Base-by-base conservation (phyloP, 208 protist genomes). In the Herpetomonas samuelpessoai region DNA sequence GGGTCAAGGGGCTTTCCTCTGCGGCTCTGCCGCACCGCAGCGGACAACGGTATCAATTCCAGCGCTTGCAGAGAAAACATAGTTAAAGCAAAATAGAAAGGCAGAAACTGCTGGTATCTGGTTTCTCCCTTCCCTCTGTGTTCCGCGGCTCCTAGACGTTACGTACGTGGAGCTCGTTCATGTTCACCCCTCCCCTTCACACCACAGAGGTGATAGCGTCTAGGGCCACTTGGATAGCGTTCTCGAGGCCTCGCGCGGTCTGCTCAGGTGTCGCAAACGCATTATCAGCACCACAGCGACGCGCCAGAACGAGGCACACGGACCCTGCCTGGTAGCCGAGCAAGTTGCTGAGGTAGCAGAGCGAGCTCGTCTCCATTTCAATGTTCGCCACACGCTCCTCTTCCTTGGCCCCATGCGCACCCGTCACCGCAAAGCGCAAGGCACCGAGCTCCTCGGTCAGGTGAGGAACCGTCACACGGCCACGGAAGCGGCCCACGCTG, bases 361-460 rank as follows among this genome's bases (percentile, higher is more conserved):
- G 68, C 12, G 81, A 30, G 63, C 74, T 83, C 63, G 62, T 80
- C 71, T 91, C 84, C 84, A 91, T 91, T 57, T 91, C 84, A n/a
- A 91, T 75, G 75, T 91, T 91, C 24, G 63, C 71, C 28, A 87
- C 66, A 19, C 65, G 53, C 63, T 83, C 70, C 35, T 71, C 79
- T 41, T 41, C 35, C n/a, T n/a, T n/a, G n/a, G n/a, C n/a, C n/a
- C n/a, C n/a, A n/a, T n/a, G n/a, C n/a, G n/a, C n/a, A 24, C 50
- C 60, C 14, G 41, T 67, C 41, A 88, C 65, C 53, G 71, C 50
- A 47, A 88, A 77, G 47, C 72, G 49, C 39, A 91, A 56, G 2
- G 53, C 41, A 16, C 66, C 62, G 18, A 91, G 72, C 53, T 87
- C 79, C 25, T 85, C 70, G 26, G 73, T 72, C 47, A 87, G 64